Conservation (phyloP, 2,329 filamentous ascomycete genomes). For the Botrytis elliptica region DNA sequence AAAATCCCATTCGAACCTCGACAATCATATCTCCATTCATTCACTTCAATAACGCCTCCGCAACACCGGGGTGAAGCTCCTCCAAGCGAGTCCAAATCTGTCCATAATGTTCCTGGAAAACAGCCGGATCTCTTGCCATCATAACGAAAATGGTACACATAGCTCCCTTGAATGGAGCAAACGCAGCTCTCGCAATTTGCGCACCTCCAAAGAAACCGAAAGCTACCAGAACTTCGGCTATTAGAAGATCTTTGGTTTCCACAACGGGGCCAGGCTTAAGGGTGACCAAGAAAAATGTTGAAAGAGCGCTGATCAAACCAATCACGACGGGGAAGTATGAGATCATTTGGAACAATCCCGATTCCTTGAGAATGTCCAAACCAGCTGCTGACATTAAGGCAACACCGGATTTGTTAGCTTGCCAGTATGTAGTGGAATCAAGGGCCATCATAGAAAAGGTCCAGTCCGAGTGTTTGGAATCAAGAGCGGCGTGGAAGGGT, state of each 20-base stretch:
- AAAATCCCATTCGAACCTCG: background rate
- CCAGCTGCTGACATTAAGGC: background rate
- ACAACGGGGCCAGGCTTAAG: background rate
- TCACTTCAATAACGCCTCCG: constrained; percentile 1
- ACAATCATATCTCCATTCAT: background rate
- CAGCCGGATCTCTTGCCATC: constrained; percentile 11
- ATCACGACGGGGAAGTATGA: background rate
- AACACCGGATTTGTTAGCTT: background rate
- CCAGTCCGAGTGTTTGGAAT: background rate
- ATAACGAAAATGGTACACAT: constrained; percentile 8
- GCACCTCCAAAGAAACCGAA: constrained; percentile 3
- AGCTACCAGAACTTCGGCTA: background rate
- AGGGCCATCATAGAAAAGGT: background rate
- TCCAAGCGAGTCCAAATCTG: constrained; percentile 16
- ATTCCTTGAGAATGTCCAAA: background rate
- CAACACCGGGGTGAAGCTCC: background rate
- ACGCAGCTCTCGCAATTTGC: constrained; percentile 6
- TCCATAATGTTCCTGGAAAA: background rate
- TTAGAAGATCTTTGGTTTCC: background rate
- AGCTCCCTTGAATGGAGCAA: constrained; percentile 13
- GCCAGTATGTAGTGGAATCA: background rate
- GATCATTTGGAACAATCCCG: background rate
- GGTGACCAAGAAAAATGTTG: background rate
- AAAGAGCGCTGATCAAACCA: background rate
- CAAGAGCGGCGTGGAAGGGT: background rate